Base-by-base conservation (phyloP, 2,329 filamentous ascomycete species). In the Ophiocordyceps camponoti-saundersi region DNA sequence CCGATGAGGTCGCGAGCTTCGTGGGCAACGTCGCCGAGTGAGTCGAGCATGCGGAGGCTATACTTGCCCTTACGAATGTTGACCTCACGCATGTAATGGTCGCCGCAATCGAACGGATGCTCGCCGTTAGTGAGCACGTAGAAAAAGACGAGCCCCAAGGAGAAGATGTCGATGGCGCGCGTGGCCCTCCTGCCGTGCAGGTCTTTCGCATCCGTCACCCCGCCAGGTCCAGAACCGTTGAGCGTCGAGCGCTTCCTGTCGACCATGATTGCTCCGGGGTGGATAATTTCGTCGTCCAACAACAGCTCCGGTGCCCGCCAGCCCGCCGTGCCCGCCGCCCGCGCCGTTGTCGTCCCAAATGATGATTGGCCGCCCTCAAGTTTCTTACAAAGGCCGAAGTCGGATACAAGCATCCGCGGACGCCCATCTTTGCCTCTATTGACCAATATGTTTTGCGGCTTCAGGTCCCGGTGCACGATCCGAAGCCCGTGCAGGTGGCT, bases 301-400 rank as follows among this genome's bases (percentile, higher is more conserved):
- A 98, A 77, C 4, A 98, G 73, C 65, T 98, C 92, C 0, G 92
- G 92, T 0, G 92, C 92, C 49, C 93, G 87, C 92, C 92, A 98
- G 7, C 92, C 92, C 42, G 86, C 87, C 0, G 92, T 98, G 30
- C 92, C 92, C 8, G 85, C 85, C 1, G 90, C 90, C 57, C 95
- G 86, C 13, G 88, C 88, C 0, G 90, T 96, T 3, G 90, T 95
- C 10, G 92, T 89, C 40, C 90, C 84, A 59, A 96, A 89, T 0
- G 90, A 96, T 48, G 88, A 95, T 59, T 95, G 88, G 7, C 89
- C 88, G 47, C 87, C 87, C 52, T 95, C 92, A 16, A 98, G 69
- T 58, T 95, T 96, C 71, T 96, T 98, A 63, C 92, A 96, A 1
- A 98, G 76, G 6, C 92, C 92, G 64, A 98, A 98, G 62, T 98